Evolutionary conservation across 306 rosid genomes (phyloP).

Genomic region (Lathyrus sativus): DNA sequence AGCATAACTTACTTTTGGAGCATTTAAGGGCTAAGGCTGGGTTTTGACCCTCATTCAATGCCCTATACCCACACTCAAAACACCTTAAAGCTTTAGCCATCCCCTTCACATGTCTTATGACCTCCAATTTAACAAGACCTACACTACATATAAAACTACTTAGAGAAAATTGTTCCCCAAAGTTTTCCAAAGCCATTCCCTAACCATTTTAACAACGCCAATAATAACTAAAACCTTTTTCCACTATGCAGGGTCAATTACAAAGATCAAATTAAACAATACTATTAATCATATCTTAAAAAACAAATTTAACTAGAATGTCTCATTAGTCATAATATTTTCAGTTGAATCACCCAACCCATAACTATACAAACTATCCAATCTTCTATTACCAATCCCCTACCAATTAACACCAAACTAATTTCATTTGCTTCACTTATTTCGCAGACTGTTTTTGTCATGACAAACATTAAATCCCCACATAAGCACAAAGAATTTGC

Average conservation of each 20-base stretch:
- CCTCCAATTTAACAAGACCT: slow-evolving; percentile 1
- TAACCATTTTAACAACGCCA: background rate
- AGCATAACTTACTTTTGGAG: background rate
- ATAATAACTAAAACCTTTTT: background rate
- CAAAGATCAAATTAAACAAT: background rate
- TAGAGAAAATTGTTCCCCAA: background rate
- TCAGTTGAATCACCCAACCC: background rate
- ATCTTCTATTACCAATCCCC: background rate
- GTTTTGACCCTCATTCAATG: background rate
- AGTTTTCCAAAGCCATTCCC: background rate
- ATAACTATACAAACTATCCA: background rate
- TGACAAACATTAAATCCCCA: background rate
- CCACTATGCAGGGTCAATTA: background rate
- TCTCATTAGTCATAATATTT: background rate
- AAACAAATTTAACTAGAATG: background rate
- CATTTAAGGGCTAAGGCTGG: background rate
- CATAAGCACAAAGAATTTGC: slow-evolving; percentile 21
- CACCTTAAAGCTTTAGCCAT: slow-evolving; percentile 1
- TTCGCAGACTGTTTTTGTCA: background rate
- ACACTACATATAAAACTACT: background rate
- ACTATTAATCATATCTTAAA: background rate
- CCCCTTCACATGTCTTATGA: background rate
- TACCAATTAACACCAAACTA: slow-evolving; percentile 9
- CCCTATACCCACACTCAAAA: background rate
- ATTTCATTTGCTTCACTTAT: background rate